Conservation (phyloP, 176 grass and related monocot species). For the Puccinellia tenuiflora region DNA sequence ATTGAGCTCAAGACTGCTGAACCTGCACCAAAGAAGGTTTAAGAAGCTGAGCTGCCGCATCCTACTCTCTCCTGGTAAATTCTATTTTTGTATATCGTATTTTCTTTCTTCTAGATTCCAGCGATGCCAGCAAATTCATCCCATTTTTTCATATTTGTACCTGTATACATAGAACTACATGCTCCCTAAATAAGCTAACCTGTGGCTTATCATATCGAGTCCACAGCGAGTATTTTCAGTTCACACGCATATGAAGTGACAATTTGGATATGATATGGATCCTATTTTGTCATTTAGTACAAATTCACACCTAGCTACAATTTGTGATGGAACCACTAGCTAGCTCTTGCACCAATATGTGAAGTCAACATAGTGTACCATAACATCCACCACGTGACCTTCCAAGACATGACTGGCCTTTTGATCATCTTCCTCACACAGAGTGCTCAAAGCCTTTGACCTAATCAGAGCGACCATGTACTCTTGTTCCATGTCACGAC, state of each 20-base stretch:
- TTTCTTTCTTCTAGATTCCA: neutral
- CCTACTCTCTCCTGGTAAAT: conserved; percentile 3
- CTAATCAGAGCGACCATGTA: conserved; percentile 12
- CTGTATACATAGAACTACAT: neutral
- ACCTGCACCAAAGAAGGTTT: neutral
- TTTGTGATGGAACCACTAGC: conserved; percentile 16
- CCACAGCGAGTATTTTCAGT: neutral
- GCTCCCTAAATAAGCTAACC: neutral
- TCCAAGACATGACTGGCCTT: conserved; percentile 24
- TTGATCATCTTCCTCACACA: conserved; percentile 15
- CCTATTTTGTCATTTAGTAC: conserved; percentile 5
- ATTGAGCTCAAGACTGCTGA: neutral
- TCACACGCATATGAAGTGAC: neutral
- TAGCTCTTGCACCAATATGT: conserved; percentile 15
- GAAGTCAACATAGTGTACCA: neutral
- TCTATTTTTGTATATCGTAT: neutral
- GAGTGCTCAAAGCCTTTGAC: conserved; percentile 35
- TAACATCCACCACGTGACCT: conserved; percentile 12
- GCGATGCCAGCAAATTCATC: neutral
- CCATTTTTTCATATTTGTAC: neutral
- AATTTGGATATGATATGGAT: conserved; percentile 11
- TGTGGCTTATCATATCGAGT: neutral
- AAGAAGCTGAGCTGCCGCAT: neutral
- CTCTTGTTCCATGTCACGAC: conserved; percentile 1
- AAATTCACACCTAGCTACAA: neutral